phyloP scores from a whole-genome alignment of 2,329 filamentous ascomycete species.

The Sarocladium oryzae region DNA sequence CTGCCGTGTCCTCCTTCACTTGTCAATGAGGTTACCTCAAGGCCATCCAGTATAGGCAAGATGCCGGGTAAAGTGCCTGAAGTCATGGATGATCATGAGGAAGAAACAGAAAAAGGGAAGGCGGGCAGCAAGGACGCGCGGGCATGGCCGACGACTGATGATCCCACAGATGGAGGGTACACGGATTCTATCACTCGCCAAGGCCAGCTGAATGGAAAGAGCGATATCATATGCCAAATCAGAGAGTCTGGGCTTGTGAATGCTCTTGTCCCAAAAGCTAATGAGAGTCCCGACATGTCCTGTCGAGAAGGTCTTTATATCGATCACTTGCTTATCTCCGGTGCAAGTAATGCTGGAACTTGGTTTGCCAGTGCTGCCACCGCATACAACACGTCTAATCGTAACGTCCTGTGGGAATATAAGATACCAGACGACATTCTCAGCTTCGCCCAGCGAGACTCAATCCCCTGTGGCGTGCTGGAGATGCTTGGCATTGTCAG shows the following conservation, averaged over 20 bases:
- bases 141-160: background rate
- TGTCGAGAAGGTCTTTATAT: conserved; percentile 35
- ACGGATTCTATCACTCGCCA: conserved; percentile 28
- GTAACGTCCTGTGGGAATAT: conserved; percentile 56
- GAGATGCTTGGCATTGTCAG: conserved; percentile 46
- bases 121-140: too few species aligned
- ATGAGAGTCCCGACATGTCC: conserved; percentile 17
- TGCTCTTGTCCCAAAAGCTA: conserved; percentile 33
- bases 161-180: background rate
- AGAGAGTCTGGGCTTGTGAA: conserved; percentile 39
- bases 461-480: conserved; percentile 52
- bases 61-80: background rate
- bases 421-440: conserved; percentile 47
- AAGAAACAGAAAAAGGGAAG: background rate
- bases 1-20: conserved; percentile 29
- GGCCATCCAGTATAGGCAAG: background rate
- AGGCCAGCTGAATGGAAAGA: conserved; percentile 17
- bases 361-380: conserved; percentile 55
- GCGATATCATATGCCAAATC: conserved; percentile 41
- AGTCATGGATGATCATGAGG: background rate
- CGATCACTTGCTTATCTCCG: conserved; percentile 37
- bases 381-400: conserved; percentile 45
- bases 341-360: conserved; percentile 30
- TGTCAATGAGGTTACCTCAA: background rate
- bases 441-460: conserved; percentile 42